A percentile compares a stretch with the other conserved stretches of the same genome.
Evolutionary conservation across 345 rosid species (phyloP).

Genomic region (Moringa oleifera): DNA sequence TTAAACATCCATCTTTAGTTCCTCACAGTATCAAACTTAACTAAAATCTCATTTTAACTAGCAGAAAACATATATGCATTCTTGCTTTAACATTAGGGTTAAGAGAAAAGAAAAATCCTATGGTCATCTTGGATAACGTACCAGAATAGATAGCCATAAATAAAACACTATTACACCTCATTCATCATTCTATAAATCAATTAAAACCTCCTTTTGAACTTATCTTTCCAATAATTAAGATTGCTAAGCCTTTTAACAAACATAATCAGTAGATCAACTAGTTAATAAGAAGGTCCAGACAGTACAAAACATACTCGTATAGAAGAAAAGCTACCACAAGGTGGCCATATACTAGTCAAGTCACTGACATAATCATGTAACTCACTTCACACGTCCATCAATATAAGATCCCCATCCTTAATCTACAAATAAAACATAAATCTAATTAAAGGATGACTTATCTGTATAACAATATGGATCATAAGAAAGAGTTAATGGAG

Average conservation of each 20-base stretch:
- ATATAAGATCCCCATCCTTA: constrained; percentile 75
- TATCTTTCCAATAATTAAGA: background rate
- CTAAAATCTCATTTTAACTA: no score
- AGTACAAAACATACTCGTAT: constrained; percentile 42
- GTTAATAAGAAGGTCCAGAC: background rate
- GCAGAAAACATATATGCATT: no score
- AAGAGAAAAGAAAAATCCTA: no score
- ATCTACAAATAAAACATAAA: constrained; percentile 40
- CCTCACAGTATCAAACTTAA: no score
- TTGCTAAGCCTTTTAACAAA: background rate
- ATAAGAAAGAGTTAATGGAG: constrained; percentile 44
- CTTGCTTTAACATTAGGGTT: no score
- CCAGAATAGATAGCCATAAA: no score
- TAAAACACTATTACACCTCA: no score
- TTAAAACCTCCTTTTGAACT: background rate
- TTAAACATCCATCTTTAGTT: no score
- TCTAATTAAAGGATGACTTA: background rate
- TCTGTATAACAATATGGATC: constrained; percentile 2
- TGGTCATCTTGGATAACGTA: no score
- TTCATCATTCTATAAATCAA: background rate
- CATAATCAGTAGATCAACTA: background rate
- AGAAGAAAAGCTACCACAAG: constrained; percentile 70
- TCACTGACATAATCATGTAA: constrained; percentile 94
- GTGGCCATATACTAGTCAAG: constrained; percentile 95
- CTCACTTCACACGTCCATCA: constrained; percentile 98